phyloP scores from a whole-genome alignment of 768 basidiomycete species.

The Tulasnella calospora region DNA sequence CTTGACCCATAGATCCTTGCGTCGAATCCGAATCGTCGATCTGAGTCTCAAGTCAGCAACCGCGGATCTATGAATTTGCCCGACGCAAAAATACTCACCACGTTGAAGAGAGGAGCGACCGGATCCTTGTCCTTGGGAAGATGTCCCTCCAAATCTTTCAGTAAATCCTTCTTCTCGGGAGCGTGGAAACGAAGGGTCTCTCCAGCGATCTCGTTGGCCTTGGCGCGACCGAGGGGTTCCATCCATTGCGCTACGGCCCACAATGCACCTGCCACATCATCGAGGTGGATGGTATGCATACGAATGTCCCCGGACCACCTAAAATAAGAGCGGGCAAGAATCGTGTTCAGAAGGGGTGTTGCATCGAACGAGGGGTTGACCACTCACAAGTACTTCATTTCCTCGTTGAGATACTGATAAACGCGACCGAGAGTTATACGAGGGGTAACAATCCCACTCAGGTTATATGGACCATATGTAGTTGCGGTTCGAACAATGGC shows the following conservation, averaged over 20 bases:
- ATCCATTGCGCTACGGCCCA: slow-evolving; percentile 81
- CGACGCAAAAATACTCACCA: slow-evolving; percentile 45
- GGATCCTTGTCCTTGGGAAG: slow-evolving; percentile 52
- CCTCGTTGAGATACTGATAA: slow-evolving; percentile 75
- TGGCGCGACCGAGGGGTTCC: slow-evolving; percentile 52
- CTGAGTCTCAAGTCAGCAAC: slow-evolving; percentile 37
- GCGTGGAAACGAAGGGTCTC: slow-evolving; percentile 57
- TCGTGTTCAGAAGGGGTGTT: not conserved
- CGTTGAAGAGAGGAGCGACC: slow-evolving; percentile 74
- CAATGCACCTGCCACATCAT: slow-evolving; percentile 70
- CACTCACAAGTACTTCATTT: slow-evolving; percentile 76
- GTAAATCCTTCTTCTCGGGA: slow-evolving; percentile 65
- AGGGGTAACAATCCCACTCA: slow-evolving; percentile 65
- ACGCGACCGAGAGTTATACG: slow-evolving; percentile 71
- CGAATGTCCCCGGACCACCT: slow-evolving; percentile 63
- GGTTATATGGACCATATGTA: slow-evolving; percentile 75
- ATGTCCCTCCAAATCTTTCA: slow-evolving; percentile 56
- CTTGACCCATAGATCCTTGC: slow-evolving; percentile 58
- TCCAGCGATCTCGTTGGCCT: slow-evolving; percentile 62
- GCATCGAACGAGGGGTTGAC: slow-evolving; percentile 14
- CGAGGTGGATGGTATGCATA: slow-evolving; percentile 64
- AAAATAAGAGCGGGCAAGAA: not conserved
- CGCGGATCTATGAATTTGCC: not conserved
- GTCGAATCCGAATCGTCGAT: slow-evolving; percentile 74
- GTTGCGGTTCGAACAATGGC: slow-evolving; percentile 61